Conservation (phyloP, 768 basidiomycete genomes). For the Termitomyces eurrhizus region DNA sequence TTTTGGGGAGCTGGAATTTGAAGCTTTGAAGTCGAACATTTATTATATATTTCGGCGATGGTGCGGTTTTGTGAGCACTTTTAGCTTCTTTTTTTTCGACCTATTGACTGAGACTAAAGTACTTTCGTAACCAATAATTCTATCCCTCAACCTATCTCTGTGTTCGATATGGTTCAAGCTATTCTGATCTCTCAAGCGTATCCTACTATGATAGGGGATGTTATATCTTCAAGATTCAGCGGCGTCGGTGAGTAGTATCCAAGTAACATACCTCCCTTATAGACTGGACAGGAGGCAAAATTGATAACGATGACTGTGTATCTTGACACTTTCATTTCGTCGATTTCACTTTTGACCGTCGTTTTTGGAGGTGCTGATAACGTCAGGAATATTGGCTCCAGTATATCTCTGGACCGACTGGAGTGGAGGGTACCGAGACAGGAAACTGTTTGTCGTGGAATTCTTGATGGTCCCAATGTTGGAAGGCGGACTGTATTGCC, state of each 20-base stretch:
- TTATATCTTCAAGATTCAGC: slow-evolving; percentile 68
- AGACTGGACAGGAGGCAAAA: slow-evolving; percentile 84
- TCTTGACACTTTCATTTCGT: neutral
- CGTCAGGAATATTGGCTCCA: slow-evolving; percentile 61
- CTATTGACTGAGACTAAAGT: too few relatives aligned
- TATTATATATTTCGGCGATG: too few relatives aligned
- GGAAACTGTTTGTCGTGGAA: slow-evolving; percentile 81
- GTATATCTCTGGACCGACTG: slow-evolving; percentile 73
- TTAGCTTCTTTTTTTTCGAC: too few relatives aligned
- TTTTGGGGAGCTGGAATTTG: too few relatives aligned
- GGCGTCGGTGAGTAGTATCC: slow-evolving; percentile 47
- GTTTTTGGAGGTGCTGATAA: slow-evolving; percentile 56
- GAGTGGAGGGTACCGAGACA: slow-evolving; percentile 71
- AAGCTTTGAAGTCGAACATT: too few relatives aligned
- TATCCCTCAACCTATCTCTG: neutral
- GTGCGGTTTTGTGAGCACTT: too few relatives aligned
- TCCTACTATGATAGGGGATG: slow-evolving; percentile 54
- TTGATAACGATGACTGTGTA: slow-evolving; percentile 70
- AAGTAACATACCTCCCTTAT: neutral
- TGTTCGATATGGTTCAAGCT: slow-evolving; percentile 23
- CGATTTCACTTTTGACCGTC: neutral
- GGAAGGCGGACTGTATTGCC: too few relatives aligned
- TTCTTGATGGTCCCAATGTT: slow-evolving; percentile 44
- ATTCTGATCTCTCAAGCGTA: slow-evolving; percentile 55
- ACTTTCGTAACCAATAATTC: too few relatives aligned